Base-by-base conservation (phyloP, 2,329 filamentous ascomycete genomes). In the Coniochaeta sp. region DNA sequence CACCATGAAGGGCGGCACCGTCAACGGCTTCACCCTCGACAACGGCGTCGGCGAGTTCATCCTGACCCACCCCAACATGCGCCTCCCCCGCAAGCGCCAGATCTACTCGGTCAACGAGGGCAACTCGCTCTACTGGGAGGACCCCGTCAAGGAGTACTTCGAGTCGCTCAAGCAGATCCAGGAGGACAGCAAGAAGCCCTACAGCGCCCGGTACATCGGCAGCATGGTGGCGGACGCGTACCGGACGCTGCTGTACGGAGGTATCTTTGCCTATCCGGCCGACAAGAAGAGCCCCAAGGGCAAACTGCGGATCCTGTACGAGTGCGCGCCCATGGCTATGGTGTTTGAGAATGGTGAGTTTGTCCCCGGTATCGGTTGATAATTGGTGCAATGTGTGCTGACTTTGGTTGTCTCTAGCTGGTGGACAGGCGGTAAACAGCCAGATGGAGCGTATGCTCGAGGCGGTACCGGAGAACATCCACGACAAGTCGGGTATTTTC, bases 31-130 rank as follows among this genome's bases (percentile, higher is more conserved):
- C 79, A 99, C 94, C 24, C 84, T 99, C 63, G 94, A 99, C 75
- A 95, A 89, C 69, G 89, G 91, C 16, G 83, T 99, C 48, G 94
- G 94, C 73, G 94, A 99, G 78, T 99, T 99, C 77, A 99, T 99
- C 72, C 82, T 99, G 54, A 95, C 92, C 13, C 94, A 99, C 72
- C 94, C 94, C 22, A 71, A 95, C 73, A 99, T 99, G 94, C 77
- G 76, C 58, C 85, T 97, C 57, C 94, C 94, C 51, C 81, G 79
- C 68, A 77, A 80, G 64, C 82, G 91, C 57, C 73, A 85, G 57
- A 99, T 99, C 70, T 99, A 99, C 82, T 95, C 89, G 26, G 91
- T 95, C 73, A 99, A 99, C 75, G 94, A 99, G 79, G 94, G 94
- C 60, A 99, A 99, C 80, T 92, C 87, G 60, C 76, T 94, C 58